Conservation (phyloP, 306 rosid genomes). For the Alnus glutinosa region DNA sequence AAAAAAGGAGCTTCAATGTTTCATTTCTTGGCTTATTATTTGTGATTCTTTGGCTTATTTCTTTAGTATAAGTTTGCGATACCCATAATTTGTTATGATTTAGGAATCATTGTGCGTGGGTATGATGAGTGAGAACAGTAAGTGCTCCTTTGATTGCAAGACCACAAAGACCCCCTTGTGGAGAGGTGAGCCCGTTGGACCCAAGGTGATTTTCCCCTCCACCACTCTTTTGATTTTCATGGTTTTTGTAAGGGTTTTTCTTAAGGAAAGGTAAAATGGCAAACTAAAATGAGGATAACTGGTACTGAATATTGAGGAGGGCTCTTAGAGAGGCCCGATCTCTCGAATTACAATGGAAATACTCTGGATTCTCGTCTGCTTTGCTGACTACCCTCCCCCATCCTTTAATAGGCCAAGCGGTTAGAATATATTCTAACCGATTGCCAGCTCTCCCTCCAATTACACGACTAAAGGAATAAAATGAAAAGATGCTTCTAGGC, state of each 20-base stretch:
- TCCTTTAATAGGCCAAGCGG: no score
- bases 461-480: no score
- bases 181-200: slow-evolving; percentile 75
- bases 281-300: no score
- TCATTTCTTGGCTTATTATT: neutral
- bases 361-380: no score
- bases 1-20: neutral
- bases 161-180: slow-evolving; percentile 80
- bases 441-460: no score
- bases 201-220: slow-evolving; percentile 33
- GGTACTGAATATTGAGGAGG: no score
- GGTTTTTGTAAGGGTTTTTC: neutral
- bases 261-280: no score
- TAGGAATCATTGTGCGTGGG: slow-evolving; percentile 41
- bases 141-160: slow-evolving; percentile 58
- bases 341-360: no score
- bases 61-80: neutral
- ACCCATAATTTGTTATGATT: slow-evolving; percentile 2
- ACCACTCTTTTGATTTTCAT: neutral
- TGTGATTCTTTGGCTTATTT: slow-evolving; percentile 1
- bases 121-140: slow-evolving; percentile 32
- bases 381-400: no score
- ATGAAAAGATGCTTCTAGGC: no score
- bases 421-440: no score
- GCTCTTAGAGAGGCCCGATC: no score